These are phyloP conservation scores for Hygrophorus pudorinus DNA, from an alignment of 768 basidiomycete species.

Conservation along the genomic window DNA sequence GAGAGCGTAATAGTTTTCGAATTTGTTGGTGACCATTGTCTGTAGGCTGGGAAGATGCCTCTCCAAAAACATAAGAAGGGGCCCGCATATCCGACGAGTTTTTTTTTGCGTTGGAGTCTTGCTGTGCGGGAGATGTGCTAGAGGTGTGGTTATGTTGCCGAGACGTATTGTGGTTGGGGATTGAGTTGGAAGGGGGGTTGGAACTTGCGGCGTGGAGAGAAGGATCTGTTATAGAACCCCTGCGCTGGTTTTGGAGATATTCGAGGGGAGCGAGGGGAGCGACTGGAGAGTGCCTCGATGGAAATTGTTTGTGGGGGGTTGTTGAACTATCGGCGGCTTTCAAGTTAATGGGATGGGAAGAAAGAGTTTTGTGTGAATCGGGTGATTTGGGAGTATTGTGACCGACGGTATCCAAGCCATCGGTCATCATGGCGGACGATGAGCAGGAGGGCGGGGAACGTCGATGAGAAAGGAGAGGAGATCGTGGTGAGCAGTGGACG, in stretches of 20 bases:
- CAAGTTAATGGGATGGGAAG: background rate
- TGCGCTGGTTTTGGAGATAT: slow-evolving; percentile 69
- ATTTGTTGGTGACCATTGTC: slow-evolving; percentile 30
- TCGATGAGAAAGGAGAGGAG: slow-evolving; percentile 8
- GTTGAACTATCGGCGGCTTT: no score
- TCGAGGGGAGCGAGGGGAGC: slow-evolving; percentile 68
- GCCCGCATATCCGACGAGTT: slow-evolving; percentile 41
- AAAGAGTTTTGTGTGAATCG: background rate
- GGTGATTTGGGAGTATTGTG: background rate
- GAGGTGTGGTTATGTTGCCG: slow-evolving; percentile 10
- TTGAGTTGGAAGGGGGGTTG: slow-evolving; percentile 15
- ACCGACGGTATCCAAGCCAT: slow-evolving; percentile 1
- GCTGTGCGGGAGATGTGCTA: slow-evolving; percentile 17
- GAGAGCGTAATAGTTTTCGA: slow-evolving; percentile 51
- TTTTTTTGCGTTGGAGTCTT: slow-evolving; percentile 21
- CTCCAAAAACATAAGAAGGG: slow-evolving; percentile 60
- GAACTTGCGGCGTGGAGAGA: slow-evolving; percentile 55
- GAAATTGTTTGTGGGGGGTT: slow-evolving; percentile 16
- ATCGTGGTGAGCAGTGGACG: slow-evolving; percentile 1
- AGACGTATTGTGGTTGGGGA: slow-evolving; percentile 12
- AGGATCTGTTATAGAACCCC: slow-evolving; percentile 79
- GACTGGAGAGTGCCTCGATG: slow-evolving; percentile 39
- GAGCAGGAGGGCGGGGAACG: slow-evolving; percentile 5
- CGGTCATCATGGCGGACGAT: background rate
- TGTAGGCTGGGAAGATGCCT: slow-evolving; percentile 36